Conservation (phyloP, 257 asterid genomes). For the Anisodus tanguticus region DNA sequence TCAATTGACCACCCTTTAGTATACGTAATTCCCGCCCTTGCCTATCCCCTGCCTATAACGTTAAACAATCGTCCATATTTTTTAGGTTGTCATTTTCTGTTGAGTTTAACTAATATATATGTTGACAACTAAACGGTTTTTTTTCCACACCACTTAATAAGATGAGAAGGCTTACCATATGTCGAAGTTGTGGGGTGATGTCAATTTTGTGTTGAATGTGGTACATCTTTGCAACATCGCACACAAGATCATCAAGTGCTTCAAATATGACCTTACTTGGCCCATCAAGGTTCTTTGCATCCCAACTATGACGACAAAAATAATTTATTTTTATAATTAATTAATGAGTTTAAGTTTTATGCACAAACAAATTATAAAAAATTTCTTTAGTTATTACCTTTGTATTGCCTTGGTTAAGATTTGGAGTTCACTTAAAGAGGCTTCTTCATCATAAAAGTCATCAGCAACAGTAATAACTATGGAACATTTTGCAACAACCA, state of each 20-base stretch:
- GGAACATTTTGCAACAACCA: slow-evolving; percentile 51
- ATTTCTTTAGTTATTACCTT: slow-evolving; percentile 42
- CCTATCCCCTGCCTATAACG: neutral
- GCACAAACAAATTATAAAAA: neutral
- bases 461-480: slow-evolving; percentile 59
- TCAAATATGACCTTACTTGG: slow-evolving; percentile 61
- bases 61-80: neutral
- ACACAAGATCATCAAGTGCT: slow-evolving; percentile 58
- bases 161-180: slow-evolving; percentile 45
- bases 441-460: slow-evolving; percentile 68
- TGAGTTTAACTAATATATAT: neutral
- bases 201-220: slow-evolving; percentile 35
- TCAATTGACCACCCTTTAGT: too few relatives aligned
- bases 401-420: slow-evolving; percentile 52
- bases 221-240: slow-evolving; percentile 37
- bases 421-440: slow-evolving; percentile 45
- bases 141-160: too few relatives aligned
- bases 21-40: too few relatives aligned
- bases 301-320: slow-evolving; percentile 50
- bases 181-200: slow-evolving; percentile 36
- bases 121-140: neutral
- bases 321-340: too few relatives aligned
- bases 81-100: neutral
- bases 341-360: neutral
- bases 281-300: slow-evolving; percentile 52